These are phyloP conservation scores for Plasmopara halstedii DNA, from an alignment of 352 stramenopile genomes.

Conservation along the genomic window DNA sequence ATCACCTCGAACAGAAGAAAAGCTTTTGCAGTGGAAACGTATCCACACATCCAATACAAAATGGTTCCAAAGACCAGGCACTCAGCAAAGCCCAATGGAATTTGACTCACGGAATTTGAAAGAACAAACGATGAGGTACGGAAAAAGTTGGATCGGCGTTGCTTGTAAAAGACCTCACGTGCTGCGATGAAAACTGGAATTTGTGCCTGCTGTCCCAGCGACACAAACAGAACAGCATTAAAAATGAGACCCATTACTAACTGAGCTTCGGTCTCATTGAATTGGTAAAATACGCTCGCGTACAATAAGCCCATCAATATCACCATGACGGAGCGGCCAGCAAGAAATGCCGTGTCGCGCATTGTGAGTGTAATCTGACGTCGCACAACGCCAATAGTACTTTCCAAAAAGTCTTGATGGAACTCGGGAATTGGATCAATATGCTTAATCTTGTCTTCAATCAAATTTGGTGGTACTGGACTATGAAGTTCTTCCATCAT, in stretches of 20 bases:
- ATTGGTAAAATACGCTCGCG: slow-evolving; percentile 29
- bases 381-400: slow-evolving; percentile 12
- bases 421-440: slow-evolving; percentile 56
- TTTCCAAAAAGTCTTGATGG: slow-evolving; percentile 22
- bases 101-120: slow-evolving; percentile 19
- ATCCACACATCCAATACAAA: slow-evolving; percentile 79
- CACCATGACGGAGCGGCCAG: slow-evolving; percentile 22
- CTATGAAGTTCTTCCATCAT: slow-evolving; percentile 11
- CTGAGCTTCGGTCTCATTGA: slow-evolving; percentile 22
- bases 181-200: slow-evolving; percentile 57
- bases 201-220: slow-evolving; percentile 49
- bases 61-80: slow-evolving; percentile 66
- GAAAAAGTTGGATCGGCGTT: slow-evolving; percentile 72
- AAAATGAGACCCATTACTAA: slow-evolving; percentile 71
- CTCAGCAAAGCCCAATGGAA: slow-evolving; percentile 32
- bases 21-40: slow-evolving; percentile 1
- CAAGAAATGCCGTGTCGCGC: slow-evolving; percentile 26
- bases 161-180: slow-evolving; percentile 69
- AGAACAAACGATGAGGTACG: slow-evolving; percentile 59
- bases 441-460: slow-evolving; percentile 49
- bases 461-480: slow-evolving; percentile 1
- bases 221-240: slow-evolving; percentile 53
- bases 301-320: slow-evolving; percentile 37
- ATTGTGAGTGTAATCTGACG: slow-evolving; percentile 36
- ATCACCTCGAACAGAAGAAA: slow-evolving; percentile 36